Evolutionary conservation across 495 filamentous ascomycete species (phyloP), one percentile per base, ranked within the genome.

Genomic region (Penicillium subrubescens): DNA sequence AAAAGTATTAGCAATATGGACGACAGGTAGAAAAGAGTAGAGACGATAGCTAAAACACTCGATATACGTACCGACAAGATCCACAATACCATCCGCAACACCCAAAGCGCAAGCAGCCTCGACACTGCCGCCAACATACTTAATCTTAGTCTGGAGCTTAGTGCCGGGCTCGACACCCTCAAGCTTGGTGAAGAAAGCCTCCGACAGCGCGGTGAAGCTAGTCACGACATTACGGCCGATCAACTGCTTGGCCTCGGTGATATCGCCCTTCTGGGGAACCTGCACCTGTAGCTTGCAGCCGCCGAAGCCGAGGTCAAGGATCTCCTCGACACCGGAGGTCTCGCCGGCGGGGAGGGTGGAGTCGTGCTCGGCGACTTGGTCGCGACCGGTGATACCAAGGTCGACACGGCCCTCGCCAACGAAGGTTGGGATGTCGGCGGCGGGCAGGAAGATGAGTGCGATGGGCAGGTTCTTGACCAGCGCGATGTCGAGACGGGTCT

Each of bases 21-120:
- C 31, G 6, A 27, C 15, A 3, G 51, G 8, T 5, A 27, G n/a
- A 41, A n/a, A 50, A 15, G 0, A 51, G 12, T 17, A 6, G 31
- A 15, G 5, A 29, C n/a, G 0, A 4, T 25, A 48, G 39, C 15
- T 43, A 43, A 5, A 25, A 5, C 8, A 19, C 27, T 51, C 4
- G 52, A 23, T 23, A n/a, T 33, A 72, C 70, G 35, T 58, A 97
- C 94, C 94, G 73, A 99, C 95, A 62, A 99, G 86, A 81, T 99
- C 96, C 27, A 99, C 93, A 75, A 99, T 96, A 37, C 95, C 95
- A 75, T 98, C 93, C 21, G 95, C 95, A 39, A 97, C 93, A 52
- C 95, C 96, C 61, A 99, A 83, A 57, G 95, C 93, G 75, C 94
- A 98, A 52, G 96, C 94, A 52, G 94, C 93, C 79, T 99, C 95